Base-by-base conservation (phyloP, 2,329 filamentous ascomycete species). In the Fusarium heterosporum region DNA sequence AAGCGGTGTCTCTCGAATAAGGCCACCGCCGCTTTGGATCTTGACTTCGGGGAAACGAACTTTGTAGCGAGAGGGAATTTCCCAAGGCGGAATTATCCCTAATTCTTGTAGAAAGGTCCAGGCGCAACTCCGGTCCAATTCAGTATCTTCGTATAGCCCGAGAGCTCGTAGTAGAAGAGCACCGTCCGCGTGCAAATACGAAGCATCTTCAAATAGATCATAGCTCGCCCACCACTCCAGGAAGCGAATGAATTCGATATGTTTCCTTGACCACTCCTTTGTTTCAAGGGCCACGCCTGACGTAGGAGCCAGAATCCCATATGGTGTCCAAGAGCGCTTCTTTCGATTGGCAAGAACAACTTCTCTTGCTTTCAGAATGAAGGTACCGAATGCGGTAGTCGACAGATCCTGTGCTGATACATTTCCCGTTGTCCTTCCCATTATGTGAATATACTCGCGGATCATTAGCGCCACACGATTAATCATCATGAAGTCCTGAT, bases 41-140 rank as follows among this genome's bases (percentile, higher is more conserved):
- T 76, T 73, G 17, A 83, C 78, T 19, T 76, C 81, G 0, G 87
- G 86, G 25, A 89, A 81, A 17, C 85, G 81, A 45, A 85, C 76
- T 30, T 84, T 84, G 75, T 91, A 92, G 4, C 89, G 83, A 6
- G 86, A 81, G 5, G 84, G 84, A 46, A 92, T 86, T 70, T 93
- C 90, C 85, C 89, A 92, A 0, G 91, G 90, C 9, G 86, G 79
- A 40, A 93, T 84, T 52, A 88, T 87, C 12, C 91, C 91, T 39
- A 94, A 82, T 74, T 96, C 92, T 72, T 94, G 90, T 29, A 96
- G 78, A 65, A 94, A 93, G 2, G 87, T 83, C 83, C 87, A 89
- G 14, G 79, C 74, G 25, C 82, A 80, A 36, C 88, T 78, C 48
- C 77, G 75, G 46, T 83, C 77, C 17, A 80, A 68, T 11, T 56